These are phyloP conservation scores for Boletus vermiculosoides DNA, from an alignment of 768 basidiomycete species.

Conservation along the genomic window DNA sequence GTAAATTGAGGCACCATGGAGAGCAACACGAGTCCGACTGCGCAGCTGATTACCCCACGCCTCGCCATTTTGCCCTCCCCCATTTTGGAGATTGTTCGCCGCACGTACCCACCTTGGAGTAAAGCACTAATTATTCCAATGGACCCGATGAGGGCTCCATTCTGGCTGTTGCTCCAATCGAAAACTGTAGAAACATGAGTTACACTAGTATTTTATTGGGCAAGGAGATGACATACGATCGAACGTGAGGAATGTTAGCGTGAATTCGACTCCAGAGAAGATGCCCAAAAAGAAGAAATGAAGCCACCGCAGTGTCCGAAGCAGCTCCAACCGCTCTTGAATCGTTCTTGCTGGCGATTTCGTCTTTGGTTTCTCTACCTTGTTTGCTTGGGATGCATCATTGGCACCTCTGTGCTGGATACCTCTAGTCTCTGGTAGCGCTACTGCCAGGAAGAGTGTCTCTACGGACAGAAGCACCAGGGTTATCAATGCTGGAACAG, in stretches of 20 bases:
- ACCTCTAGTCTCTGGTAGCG: conserved; percentile 85
- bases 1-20: conserved; percentile 64
- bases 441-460: conserved; percentile 70
- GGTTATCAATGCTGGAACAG: conserved; percentile 83
- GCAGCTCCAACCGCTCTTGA: conserved; percentile 52
- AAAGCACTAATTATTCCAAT: conserved; percentile 91
- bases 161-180: conserved; percentile 87
- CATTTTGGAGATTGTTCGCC: conserved; percentile 68
- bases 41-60: conserved; percentile 74
- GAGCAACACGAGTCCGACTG: conserved; percentile 66
- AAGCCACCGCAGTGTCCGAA: conserved; percentile 59
- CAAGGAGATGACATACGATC: conserved; percentile 55
- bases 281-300: conserved; percentile 87
- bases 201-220: background rate
- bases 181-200: conserved; percentile 52
- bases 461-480: conserved; percentile 74
- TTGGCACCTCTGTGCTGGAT: conserved; percentile 26
- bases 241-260: conserved; percentile 91
- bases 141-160: conserved; percentile 77
- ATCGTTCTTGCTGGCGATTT: conserved; percentile 22
- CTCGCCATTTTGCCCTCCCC: conserved; percentile 85
- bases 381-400: conserved; percentile 21
- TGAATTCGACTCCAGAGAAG: conserved; percentile 97
- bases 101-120: conserved; percentile 93
- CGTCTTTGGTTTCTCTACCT: conserved; percentile 10